A percentile compares a stretch with the other conserved stretches of the same genome.
Conservation (phyloP, 306 rosid species). For the Luffa acutangula region DNA sequence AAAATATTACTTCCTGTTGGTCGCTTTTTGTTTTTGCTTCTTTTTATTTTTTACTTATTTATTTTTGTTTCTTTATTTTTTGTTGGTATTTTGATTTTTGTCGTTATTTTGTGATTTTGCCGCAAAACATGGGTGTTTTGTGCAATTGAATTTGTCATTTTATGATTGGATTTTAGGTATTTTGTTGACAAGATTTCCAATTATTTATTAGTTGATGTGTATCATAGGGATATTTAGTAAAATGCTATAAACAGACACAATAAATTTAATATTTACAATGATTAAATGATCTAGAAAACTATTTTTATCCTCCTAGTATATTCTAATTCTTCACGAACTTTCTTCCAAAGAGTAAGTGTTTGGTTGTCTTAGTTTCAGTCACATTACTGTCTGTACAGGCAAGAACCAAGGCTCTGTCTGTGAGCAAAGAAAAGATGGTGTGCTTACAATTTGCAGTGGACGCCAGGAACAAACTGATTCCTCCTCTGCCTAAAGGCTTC, state of each 20-base stretch:
- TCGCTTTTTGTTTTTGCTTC: not conserved
- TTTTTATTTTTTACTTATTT: no score
- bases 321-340: not conserved
- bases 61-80: no score
- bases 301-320: not conserved
- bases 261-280: no score
- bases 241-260: no score
- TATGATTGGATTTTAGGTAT: not conserved
- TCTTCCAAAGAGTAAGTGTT: not conserved
- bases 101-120: not conserved
- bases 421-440: constrained; percentile 37
- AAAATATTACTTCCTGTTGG: not conserved
- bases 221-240: no score
- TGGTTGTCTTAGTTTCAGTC: not conserved
- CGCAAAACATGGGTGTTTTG: not conserved
- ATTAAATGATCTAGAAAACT: no score
- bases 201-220: not conserved
- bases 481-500: constrained; percentile 44
- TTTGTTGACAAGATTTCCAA: not conserved
- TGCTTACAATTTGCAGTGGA: constrained; percentile 67
- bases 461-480: constrained; percentile 41
- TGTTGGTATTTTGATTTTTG: no score
- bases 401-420: constrained; percentile 41
- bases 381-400: constrained; percentile 21
- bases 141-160: not conserved